phyloP scores from a whole-genome alignment of 768 basidiomycete genomes.

The Naganishia onofrii region DNA sequence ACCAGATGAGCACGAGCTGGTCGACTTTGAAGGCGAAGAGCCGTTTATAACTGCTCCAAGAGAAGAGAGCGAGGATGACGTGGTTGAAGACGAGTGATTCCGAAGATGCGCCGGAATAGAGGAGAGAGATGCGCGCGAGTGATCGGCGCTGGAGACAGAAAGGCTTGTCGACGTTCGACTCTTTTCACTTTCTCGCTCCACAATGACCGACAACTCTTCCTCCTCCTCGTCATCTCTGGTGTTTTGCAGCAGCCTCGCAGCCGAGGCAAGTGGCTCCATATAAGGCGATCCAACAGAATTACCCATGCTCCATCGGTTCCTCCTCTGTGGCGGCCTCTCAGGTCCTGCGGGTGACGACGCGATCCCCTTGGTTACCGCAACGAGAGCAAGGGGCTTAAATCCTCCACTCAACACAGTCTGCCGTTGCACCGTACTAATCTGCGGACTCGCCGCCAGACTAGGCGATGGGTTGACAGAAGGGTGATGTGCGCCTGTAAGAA shows the following conservation, averaged over 20 bases:
- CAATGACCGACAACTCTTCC: conserved; percentile 20
- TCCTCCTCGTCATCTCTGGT: conserved; percentile 23
- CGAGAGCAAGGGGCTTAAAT: conserved; percentile 23
- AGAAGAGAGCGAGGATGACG: conserved; percentile 27
- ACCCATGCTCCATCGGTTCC: conserved; percentile 18
- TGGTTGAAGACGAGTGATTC: conserved; percentile 30
- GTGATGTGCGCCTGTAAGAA: conserved; percentile 12
- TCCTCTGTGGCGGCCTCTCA: not conserved
- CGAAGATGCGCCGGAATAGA: conserved; percentile 30
- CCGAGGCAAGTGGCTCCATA: not conserved
- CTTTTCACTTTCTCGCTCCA: conserved; percentile 18
- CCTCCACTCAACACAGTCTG: conserved; percentile 24
- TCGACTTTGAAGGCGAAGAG: conserved; percentile 15
- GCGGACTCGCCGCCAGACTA: not conserved
- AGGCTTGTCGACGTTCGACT: conserved; percentile 17
- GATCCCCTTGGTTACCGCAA: conserved; percentile 5
- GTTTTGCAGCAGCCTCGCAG: not conserved
- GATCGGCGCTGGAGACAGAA: not conserved
- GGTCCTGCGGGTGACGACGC: not conserved
- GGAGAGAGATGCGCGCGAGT: conserved; percentile 16
- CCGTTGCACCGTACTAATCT: not conserved
- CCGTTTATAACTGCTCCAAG: conserved; percentile 29
- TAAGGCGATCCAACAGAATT: not conserved
- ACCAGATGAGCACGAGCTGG: conserved; percentile 30
- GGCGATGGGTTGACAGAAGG: conserved; percentile 10